Base-by-base conservation (phyloP, 257 asterid genomes). In the Agastache rugosa region DNA sequence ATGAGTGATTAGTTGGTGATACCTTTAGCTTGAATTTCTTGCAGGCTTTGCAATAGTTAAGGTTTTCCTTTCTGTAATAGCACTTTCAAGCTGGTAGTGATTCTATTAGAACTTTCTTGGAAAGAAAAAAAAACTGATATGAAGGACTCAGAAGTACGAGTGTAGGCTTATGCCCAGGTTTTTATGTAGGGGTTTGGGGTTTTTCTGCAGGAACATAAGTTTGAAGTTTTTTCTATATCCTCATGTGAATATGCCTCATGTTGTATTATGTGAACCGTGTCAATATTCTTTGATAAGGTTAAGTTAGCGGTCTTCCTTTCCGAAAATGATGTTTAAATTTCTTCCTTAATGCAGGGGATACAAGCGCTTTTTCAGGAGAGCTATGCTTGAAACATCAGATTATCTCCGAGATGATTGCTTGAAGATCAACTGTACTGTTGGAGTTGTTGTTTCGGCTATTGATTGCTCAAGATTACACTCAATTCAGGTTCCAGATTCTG, bases 391-490 rank as follows among this genome's bases (percentile, higher is more conserved):
- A 85, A 76, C 83, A 34, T 93, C 98, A 17, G 97, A 93, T 83
- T 93, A 86, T 87, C 96, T 93, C 6, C 89, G 87, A 85, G 97
- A 93, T 79, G 98, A 93, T 81, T 91, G 98, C 85, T 83, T 95
- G 93, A 92, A 89, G 87, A 95, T 95, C 85, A 95, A 95, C 79
- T 95, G 99, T 73, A 95, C 99, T 59, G 99, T 95, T 69, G 99
- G 99, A 66, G 99, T 95, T 48, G 99, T 95, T 66, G 96, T 90
- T 17, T 95, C 99, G 76, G 96, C 90, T 45, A 88, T 85, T 70
- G 98, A 92, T 75, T 89, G 96, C 79, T 88, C 96, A 17, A 87
- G 93, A 78, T 79, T 90, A 72, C 96, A 86, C 81, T 88, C 97
- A 2, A 92, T 95, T 80, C 91, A 88, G 72, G 95, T 92, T 82